Percentiles rank a stretch among this genome's conserved stretches.
Conservation (phyloP, 2,329 filamentous ascomycete species). For the Amesomyces nigricolor region DNA sequence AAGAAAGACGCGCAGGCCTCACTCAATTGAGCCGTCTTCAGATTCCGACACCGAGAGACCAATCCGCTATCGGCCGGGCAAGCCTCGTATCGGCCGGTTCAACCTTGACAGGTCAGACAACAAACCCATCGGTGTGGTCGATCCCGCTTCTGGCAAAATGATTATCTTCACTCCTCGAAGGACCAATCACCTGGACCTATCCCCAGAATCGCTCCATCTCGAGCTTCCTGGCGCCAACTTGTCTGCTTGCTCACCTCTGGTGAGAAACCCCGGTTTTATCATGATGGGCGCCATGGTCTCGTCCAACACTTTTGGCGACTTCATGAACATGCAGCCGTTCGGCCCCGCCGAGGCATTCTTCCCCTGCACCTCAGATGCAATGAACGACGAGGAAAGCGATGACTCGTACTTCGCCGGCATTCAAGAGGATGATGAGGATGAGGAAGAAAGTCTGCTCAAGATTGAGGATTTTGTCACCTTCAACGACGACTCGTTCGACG, state of each 20-base stretch:
- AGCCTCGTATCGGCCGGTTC: conserved; percentile 51
- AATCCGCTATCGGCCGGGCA: conserved; percentile 39
- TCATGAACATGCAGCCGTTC: conserved; percentile 59
- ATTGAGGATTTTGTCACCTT: conserved; percentile 71
- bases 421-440: conserved; percentile 48
- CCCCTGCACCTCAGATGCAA: conserved; percentile 57
- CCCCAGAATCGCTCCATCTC: conserved; percentile 50
- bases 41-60: conserved; percentile 47
- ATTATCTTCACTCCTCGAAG: conserved; percentile 57
- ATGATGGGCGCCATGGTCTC: conserved; percentile 72
- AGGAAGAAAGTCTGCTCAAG: conserved; percentile 58
- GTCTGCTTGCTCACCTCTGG: conserved; percentile 47
- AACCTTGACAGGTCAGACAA: conserved; percentile 48
- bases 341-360: conserved; percentile 74
- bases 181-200: conserved; percentile 45
- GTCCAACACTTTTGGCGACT: conserved; percentile 49
- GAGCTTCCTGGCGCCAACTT: conserved; percentile 37
- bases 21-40: conserved; percentile 36
- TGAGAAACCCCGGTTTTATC: conserved; percentile 64
- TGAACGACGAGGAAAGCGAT: conserved; percentile 46
- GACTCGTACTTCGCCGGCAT: conserved; percentile 36
- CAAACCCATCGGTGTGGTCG: conserved; percentile 55
- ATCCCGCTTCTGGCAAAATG: conserved; percentile 54
- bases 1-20: conserved; percentile 37
- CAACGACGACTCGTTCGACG: conserved; percentile 55